These are phyloP conservation scores for Pinus tabuliformis DNA, from an alignment of 75 land plant genomes.

Conservation along the genomic window DNA sequence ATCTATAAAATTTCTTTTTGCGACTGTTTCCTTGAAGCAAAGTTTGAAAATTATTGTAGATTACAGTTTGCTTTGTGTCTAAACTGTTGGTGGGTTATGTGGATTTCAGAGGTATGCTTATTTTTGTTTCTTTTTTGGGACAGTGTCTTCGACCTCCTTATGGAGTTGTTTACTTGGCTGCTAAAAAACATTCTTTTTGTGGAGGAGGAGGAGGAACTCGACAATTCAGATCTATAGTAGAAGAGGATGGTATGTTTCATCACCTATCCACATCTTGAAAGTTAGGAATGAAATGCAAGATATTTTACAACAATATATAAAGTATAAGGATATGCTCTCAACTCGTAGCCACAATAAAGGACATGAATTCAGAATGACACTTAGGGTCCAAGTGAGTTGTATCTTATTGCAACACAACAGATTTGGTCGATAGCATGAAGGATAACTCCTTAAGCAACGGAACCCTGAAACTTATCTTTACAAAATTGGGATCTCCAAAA, in stretches of 20 bases:
- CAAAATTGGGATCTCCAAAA: no score
- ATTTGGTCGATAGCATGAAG: no score
- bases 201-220: constrained; percentile 48
- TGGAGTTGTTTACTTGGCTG: constrained; percentile 74
- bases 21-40: not conserved
- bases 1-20: not conserved
- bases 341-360: no score
- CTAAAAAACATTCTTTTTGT: constrained; percentile 50
- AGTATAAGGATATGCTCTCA: no score
- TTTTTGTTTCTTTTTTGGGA: not conserved
- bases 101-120: not conserved
- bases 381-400: no score
- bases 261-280: no score
- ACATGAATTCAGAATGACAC: no score
- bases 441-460: no score
- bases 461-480: no score
- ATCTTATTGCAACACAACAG: no score
- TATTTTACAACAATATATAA: no score
- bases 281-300: no score
- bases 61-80: not conserved
- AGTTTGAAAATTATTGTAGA: not conserved
- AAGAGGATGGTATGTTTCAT: constrained; percentile 54
- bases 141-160: constrained; percentile 85
- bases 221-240: constrained; percentile 58
- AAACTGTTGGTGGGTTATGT: not conserved